phyloP scores from a whole-genome alignment of 805 yeast genomes.

The Myxozyma lipomycoides region DNA sequence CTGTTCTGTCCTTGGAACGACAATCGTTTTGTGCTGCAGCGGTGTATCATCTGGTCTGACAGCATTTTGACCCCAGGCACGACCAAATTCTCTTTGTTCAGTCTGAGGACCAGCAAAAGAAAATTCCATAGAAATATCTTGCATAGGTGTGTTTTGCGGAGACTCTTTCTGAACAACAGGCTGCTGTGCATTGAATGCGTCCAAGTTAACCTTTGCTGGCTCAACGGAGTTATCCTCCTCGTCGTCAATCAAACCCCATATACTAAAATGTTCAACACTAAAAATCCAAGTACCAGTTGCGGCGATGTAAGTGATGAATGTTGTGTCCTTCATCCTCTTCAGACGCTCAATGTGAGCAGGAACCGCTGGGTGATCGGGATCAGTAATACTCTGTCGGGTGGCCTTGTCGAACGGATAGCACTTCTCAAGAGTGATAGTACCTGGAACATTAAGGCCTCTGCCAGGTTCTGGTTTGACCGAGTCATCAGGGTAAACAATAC shows the following conservation, averaged over 20 bases:
- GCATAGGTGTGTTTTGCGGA: conserved; percentile 6
- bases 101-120: conserved; percentile 3
- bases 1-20: neutral
- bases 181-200: neutral
- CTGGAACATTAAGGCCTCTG: conserved; percentile 78
- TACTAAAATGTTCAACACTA: conserved; percentile 71
- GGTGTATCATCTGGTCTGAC: conserved; percentile 10
- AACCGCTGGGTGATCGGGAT: conserved; percentile 69
- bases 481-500: conserved; percentile 70
- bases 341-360: conserved; percentile 65
- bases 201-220: conserved; percentile 33
- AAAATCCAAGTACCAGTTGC: conserved; percentile 48
- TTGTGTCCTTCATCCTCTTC: conserved; percentile 54
- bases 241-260: conserved; percentile 84
- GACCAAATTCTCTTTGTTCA: neutral
- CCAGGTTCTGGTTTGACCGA: conserved; percentile 61
- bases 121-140: conserved; percentile 2
- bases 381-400: conserved; percentile 68
- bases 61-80: neutral
- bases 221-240: conserved; percentile 45
- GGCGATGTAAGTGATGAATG: conserved; percentile 74
- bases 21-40: conserved; percentile 1
- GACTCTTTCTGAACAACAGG: conserved; percentile 23
- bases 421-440: conserved; percentile 66
- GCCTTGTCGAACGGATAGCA: conserved; percentile 78